Evolutionary conservation across 2,329 filamentous ascomycete species (phyloP).

Genomic region (Penicillium verrucosum): DNA sequence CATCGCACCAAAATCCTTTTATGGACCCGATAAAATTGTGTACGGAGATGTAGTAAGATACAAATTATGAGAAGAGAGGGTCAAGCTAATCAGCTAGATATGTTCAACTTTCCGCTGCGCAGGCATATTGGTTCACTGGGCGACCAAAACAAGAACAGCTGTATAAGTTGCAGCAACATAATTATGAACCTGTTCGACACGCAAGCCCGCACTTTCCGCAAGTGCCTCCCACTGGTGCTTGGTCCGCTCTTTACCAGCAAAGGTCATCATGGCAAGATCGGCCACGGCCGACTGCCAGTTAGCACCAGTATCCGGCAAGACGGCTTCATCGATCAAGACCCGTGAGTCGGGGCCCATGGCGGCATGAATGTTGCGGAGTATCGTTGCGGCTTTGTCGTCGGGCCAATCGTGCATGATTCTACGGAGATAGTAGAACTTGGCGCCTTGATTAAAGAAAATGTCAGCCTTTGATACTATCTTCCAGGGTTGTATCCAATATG

Average conservation of each 20-base stretch:
- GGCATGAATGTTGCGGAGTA: slow-evolving; percentile 20
- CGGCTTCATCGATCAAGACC: slow-evolving; percentile 46
- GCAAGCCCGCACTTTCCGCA: slow-evolving; percentile 6
- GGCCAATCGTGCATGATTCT: too few relatives aligned
- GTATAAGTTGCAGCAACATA: slow-evolving; percentile 18
- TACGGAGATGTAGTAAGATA: too few relatives aligned
- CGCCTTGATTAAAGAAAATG: too few relatives aligned
- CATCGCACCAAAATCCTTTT: slow-evolving; percentile 5
- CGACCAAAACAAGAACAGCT: slow-evolving; percentile 13
- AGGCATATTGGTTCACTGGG: slow-evolving; percentile 1
- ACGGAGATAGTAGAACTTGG: too few relatives aligned
- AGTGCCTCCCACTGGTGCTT: slow-evolving; percentile 11
- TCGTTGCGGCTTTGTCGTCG: too few relatives aligned
- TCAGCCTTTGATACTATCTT: too few relatives aligned
- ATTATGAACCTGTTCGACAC: slow-evolving; percentile 17
- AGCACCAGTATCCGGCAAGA: slow-evolving; percentile 35
- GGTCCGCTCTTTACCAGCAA: slow-evolving; percentile 19
- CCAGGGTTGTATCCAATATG: too few relatives aligned
- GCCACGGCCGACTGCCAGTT: slow-evolving; percentile 18
- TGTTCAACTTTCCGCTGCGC: neutral
- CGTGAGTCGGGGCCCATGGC: slow-evolving; percentile 28
- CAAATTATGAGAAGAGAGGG: neutral
- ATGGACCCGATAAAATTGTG: too few relatives aligned
- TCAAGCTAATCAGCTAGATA: neutral
- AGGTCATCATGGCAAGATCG: slow-evolving; percentile 22